Conservation (phyloP, 257 asterid species). For the Knoxia roxburghii region DNA sequence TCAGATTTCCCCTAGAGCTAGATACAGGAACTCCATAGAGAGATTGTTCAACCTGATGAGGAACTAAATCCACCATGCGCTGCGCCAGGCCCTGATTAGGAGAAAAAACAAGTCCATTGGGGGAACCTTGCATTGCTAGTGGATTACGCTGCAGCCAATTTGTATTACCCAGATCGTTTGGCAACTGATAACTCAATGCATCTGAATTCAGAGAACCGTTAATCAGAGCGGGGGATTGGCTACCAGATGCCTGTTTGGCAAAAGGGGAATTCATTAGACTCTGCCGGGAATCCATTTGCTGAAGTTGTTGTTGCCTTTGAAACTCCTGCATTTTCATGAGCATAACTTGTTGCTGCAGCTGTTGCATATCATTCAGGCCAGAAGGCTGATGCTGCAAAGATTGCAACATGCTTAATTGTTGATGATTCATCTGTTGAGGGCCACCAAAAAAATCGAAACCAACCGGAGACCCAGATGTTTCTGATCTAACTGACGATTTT, state of each 20-base stretch:
- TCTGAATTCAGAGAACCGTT: slow-evolving; percentile 51
- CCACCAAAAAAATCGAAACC: slow-evolving; percentile 89
- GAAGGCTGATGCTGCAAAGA: slow-evolving; percentile 67
- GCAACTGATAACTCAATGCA: slow-evolving; percentile 36
- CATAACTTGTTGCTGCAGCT: slow-evolving; percentile 66
- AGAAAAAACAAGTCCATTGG: slow-evolving; percentile 48
- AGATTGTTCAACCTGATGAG: slow-evolving; percentile 73
- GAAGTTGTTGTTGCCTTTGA: slow-evolving; percentile 67
- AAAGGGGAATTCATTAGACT: slow-evolving; percentile 35
- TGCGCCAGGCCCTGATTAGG: slow-evolving; percentile 50
- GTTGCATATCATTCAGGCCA: slow-evolving; percentile 61
- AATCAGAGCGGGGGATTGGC: slow-evolving; percentile 40
- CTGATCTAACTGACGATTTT: slow-evolving; percentile 47
- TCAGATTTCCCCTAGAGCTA: slow-evolving; percentile 54
- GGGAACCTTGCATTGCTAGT: slow-evolving; percentile 50
- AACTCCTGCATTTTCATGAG: slow-evolving; percentile 72
- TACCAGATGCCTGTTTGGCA: slow-evolving; percentile 50
- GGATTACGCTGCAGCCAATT: slow-evolving; percentile 62
- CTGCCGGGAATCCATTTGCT: slow-evolving; percentile 52
- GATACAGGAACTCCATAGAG: slow-evolving; percentile 89
- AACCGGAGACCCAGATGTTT: slow-evolving; percentile 51
- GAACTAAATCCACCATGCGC: slow-evolving; percentile 38
- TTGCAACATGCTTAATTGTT: slow-evolving; percentile 60
- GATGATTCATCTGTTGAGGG: slow-evolving; percentile 74
- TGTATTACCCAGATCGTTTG: slow-evolving; percentile 45